These are phyloP conservation scores for Naganishia vaughanmartiniae DNA, from an alignment of 768 basidiomycete genomes.

Conservation along the genomic window DNA sequence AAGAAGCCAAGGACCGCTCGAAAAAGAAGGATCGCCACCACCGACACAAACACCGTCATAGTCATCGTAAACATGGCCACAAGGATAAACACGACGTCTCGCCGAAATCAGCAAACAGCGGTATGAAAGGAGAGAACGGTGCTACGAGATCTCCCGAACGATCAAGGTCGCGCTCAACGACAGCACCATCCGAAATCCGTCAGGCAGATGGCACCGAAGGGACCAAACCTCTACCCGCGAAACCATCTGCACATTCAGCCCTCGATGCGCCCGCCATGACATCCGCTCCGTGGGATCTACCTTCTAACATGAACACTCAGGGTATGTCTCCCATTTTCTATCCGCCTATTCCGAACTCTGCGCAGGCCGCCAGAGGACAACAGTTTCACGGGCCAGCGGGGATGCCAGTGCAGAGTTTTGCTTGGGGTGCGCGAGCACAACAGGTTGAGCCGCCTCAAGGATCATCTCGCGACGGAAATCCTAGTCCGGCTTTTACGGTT, in stretches of 20 bases:
- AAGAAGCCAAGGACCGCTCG: background rate
- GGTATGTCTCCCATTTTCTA: background rate
- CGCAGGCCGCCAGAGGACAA: background rate
- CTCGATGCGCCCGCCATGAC: background rate
- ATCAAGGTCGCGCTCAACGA: background rate
- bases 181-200: background rate
- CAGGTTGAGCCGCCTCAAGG: background rate
- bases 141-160: background rate
- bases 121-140: background rate
- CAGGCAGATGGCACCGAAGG: background rate
- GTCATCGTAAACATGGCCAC: background rate
- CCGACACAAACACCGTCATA: background rate
- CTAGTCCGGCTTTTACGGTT: background rate
- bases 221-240: background rate
- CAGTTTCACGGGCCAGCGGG: background rate
- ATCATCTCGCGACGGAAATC: background rate
- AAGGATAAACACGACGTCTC: background rate
- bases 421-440: conserved; percentile 8
- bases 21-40: background rate
- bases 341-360: background rate
- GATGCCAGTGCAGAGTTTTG: background rate
- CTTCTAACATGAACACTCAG: background rate
- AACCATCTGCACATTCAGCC: background rate
- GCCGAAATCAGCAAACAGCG: background rate
- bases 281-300: conserved; percentile 1